Evolutionary conservation across 768 basidiomycete species (phyloP), one percentile per base, ranked within the genome.

Genomic region (Naganishia antarctica): DNA sequence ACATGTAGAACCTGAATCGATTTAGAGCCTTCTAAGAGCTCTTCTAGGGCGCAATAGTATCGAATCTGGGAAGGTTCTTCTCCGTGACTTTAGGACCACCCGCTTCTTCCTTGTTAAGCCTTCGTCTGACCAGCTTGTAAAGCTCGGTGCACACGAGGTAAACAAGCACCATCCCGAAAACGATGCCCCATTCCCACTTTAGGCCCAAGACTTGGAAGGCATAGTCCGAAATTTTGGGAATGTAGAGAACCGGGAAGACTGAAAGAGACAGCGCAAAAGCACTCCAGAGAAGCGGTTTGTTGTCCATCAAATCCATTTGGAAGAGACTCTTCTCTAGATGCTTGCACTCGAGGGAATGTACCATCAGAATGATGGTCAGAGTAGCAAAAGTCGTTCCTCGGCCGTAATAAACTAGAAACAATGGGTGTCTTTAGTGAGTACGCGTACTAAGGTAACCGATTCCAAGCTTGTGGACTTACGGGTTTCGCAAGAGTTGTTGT

Each of bases 121-220:
- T 3, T 37, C 64, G 23, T 28, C 43, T 49, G 11, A 50, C 21
- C 34, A 65, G 68, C 49, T 75, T 75, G 65, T 71, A 75, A 25
- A 66, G 32, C 58, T 75, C 74, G 18, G 74, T 70, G 46, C 61
- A 61, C 23, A 60, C 68, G 31, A 75, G 62, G 60, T 75, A 75
- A 29, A 75, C 70, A 32, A 64, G 31, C 2, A 48, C 45, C 51
- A 64, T 58, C 18, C 71, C 70, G 61, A 76, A 74, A 21, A 79
- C 71, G 60, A 78, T 68, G 13, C 77, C 78, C 79, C 80, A 80
- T 66, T 76, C 79, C 80, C 76, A 79, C 11, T 68, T 69, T 44
- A 79, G 69, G 1, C 71, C 60, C 4, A 64, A 65, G 58, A 79
- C 70, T 21, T 77, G 71, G 75, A 81, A 79, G 23, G 78, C 78